Conservation (phyloP, 2,329 filamentous ascomycete species). For the Fusarium torreyae region DNA sequence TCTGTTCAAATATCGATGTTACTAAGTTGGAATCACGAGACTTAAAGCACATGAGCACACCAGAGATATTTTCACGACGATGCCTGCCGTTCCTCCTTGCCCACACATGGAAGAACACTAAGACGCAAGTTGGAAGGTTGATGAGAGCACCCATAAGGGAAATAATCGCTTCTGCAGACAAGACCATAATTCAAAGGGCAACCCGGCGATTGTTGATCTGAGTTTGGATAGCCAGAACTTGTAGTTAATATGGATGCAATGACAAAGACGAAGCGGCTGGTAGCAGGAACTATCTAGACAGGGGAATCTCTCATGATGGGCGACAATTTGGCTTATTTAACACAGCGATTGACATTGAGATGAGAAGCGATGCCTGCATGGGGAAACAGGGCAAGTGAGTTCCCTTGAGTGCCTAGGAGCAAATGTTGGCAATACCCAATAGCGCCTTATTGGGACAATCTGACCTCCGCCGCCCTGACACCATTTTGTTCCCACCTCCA, state of each 20-base stretch:
- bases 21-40: background rate
- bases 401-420: background rate
- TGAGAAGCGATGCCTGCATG: background rate
- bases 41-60: background rate
- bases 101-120: conserved; percentile 17
- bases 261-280: background rate
- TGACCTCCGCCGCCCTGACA: no score
- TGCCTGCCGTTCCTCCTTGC: no score
- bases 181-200: background rate
- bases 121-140: conserved; percentile 12
- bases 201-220: no score
- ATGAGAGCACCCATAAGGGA: conserved; percentile 9
- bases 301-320: no score
- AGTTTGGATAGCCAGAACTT: no score
- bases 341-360: no score
- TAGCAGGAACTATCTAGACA: no score
- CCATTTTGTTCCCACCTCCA: no score
- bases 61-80: background rate
- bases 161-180: conserved; percentile 18
- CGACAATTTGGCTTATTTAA: no score
- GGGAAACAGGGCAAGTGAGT: background rate
- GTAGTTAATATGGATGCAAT: no score
- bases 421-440: conserved; percentile 4
- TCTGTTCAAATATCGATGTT: background rate
- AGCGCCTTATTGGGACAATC: no score